Base-by-base conservation (phyloP, 805 yeast species). In the Candida anglica region DNA sequence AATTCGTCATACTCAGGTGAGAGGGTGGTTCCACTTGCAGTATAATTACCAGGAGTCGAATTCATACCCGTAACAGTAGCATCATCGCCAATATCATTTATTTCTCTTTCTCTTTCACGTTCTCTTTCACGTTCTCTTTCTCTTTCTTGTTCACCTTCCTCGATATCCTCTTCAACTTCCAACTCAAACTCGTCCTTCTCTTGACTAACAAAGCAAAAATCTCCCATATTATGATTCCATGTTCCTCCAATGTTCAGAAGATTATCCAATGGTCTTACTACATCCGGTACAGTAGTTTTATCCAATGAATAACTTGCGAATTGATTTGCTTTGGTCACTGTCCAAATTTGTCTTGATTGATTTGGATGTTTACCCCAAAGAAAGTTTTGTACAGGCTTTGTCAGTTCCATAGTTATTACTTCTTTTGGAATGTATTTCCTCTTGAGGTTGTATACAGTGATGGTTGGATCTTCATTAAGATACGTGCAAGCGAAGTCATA, bases 361-460 rank as follows among this genome's bases (percentile, higher is more conserved):
- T 35, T 28, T 5, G 47, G 32, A 35, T 54, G 53, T 14, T 41
- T 39, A n/a, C 67, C 61, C 73, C 73, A 66, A 7, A 62, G 52
- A 40, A 66, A 66, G 44, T 66, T 66, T 35, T 57, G 71, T 35
- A 63, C 52, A 1, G 71, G 66, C 33, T 57, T 63, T 13, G 46
- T 43, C 1, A 77, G 70, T 19, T 69, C 59, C 19, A 74, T 66
- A 65, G 79, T 78, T 6, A 69, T 52, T 6, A 86, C 50, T n/a
- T 81, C 87, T 7, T 71, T 69, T 1, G 97, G 96, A 15, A 88
- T 73, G 50, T 73, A 81, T 43, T 79, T 84, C 42, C 96, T 66
- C 23, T 71, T 70, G 32, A 86, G 63, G 27, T 79, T 79, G 72
- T 85, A 86, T 3, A 86, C 70, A 31, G 81, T 77, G 5, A 84